A percentile compares a stretch with the other conserved stretches of the same genome.
Evolutionary conservation across 345 rosid species (phyloP).

Genomic region (Gossypium raimondii): DNA sequence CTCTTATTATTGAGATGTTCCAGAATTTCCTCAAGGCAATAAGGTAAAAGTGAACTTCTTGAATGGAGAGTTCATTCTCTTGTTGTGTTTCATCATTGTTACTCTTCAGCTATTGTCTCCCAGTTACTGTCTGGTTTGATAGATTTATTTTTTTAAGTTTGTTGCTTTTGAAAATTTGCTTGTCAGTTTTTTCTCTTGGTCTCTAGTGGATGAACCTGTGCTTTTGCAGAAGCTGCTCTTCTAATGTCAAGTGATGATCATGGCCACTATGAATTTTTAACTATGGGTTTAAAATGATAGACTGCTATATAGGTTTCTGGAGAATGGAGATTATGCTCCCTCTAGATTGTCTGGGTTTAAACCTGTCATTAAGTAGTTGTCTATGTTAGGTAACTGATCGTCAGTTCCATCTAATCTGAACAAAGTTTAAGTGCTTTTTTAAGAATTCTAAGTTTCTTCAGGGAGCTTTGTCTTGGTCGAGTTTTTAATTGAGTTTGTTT

Average conservation of each 20-base stretch:
- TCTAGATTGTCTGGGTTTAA: not conserved
- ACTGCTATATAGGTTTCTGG: not conserved
- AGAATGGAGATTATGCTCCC: not conserved
- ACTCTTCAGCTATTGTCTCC: not conserved
- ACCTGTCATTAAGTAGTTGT: not conserved
- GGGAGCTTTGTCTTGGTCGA: not conserved
- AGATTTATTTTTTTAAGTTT: not conserved
- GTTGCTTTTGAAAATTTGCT: not conserved
- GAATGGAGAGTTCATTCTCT: not conserved
- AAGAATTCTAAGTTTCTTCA: not conserved
- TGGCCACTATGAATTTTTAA: not conserved
- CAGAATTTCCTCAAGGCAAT: conserved; percentile 71
- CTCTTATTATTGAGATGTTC: conserved; percentile 82
- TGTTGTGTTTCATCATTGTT: not conserved
- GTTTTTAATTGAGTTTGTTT: not conserved
- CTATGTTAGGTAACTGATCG: not conserved
- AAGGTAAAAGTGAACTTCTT: conserved; percentile 38
- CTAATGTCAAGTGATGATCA: not conserved
- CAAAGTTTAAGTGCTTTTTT: not conserved
- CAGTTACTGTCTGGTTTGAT: conserved; percentile 9
- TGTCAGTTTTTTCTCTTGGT: not conserved
- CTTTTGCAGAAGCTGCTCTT: not conserved
- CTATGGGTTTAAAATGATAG: not conserved
- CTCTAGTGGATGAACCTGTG: not conserved
- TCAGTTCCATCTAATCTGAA: not conserved